phyloP scores from a whole-genome alignment of 305 asterid genomes.

The Fraxinus floribunda region DNA sequence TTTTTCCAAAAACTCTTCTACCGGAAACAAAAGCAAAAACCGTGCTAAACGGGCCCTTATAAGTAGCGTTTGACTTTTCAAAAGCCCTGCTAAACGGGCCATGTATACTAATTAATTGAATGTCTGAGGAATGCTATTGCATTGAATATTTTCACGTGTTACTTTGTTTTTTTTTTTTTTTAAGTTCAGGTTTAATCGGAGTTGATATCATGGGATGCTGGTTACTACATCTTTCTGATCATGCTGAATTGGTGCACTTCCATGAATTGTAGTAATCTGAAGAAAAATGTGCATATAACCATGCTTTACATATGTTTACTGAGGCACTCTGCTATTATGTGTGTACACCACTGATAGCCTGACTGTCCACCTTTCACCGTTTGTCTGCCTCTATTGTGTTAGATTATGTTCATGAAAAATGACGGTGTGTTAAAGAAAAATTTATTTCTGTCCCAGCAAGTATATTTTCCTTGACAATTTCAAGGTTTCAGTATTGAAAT shows the following conservation, averaged over 20 bases:
- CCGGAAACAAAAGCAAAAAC: too few species aligned
- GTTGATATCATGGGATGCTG: not conserved
- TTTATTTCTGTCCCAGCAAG: constrained; percentile 7
- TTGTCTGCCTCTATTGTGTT: not conserved
- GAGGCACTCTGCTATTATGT: not conserved
- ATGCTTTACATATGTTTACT: not conserved
- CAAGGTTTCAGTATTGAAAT: constrained; percentile 9
- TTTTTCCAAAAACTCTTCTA: too few species aligned
- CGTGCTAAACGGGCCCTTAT: too few species aligned
- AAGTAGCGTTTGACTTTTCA: not conserved
- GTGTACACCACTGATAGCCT: not conserved
- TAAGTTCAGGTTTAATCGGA: not conserved
- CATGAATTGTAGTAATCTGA: constrained; percentile 15
- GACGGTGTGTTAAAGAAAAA: not conserved
- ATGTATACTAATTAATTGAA: constrained; percentile 1
- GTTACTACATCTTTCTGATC: not conserved
- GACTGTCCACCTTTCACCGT: constrained; percentile 6
- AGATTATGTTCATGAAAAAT: not conserved
- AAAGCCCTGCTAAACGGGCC: not conserved
- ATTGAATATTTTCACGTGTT: constrained; percentile 1
- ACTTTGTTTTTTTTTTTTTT: not conserved
- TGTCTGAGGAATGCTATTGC: not conserved
- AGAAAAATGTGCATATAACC: constrained; percentile 12
- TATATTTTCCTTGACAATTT: constrained; percentile 1
- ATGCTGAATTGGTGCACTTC: constrained; percentile 8